A percentile compares a stretch with the other conserved stretches of the same genome.
These are phyloP conservation scores for Rhododendron griersonianum DNA, from an alignment of 148 eudicot genomes.

Conservation along the genomic window DNA sequence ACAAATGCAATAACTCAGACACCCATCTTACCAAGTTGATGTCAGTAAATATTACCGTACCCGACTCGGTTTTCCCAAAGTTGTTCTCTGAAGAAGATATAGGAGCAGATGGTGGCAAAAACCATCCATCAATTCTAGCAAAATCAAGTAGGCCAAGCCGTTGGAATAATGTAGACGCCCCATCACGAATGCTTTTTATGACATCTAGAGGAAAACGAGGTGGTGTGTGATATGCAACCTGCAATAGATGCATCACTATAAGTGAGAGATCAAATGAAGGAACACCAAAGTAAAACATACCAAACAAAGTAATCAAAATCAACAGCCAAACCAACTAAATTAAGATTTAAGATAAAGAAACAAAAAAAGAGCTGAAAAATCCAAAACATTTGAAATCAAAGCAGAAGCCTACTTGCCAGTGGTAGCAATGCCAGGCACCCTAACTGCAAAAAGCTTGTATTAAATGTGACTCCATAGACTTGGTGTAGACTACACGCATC, in stretches of 20 bases:
- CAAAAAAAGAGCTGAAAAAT: neutral
- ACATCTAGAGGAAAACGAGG: constrained; percentile 78
- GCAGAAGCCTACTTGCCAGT: neutral
- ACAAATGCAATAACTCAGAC: neutral
- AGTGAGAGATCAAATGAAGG: constrained; percentile 2
- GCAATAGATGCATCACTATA: constrained; percentile 15
- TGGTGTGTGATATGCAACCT: constrained; percentile 93
- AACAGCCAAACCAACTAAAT: neutral
- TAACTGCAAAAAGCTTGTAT: neutral
- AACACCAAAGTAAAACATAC: neutral
- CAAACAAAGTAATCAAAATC: neutral
- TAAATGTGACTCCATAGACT: neutral
- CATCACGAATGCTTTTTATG: constrained; percentile 61
- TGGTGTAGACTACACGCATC: neutral
- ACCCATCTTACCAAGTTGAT: constrained; percentile 65
- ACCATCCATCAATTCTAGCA: constrained; percentile 98
- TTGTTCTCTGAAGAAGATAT: constrained; percentile 29
- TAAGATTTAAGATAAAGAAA: neutral
- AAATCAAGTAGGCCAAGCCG: constrained; percentile 73
- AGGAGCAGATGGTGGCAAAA: constrained; percentile 52
- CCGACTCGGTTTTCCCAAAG: constrained; percentile 53
- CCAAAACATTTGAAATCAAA: neutral
- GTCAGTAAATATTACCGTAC: constrained; percentile 69
- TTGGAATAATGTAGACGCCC: constrained; percentile 63
- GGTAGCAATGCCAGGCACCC: neutral